Evolutionary conservation across 768 basidiomycete species (phyloP).

Genomic region (Pisolithus marmoratus): DNA sequence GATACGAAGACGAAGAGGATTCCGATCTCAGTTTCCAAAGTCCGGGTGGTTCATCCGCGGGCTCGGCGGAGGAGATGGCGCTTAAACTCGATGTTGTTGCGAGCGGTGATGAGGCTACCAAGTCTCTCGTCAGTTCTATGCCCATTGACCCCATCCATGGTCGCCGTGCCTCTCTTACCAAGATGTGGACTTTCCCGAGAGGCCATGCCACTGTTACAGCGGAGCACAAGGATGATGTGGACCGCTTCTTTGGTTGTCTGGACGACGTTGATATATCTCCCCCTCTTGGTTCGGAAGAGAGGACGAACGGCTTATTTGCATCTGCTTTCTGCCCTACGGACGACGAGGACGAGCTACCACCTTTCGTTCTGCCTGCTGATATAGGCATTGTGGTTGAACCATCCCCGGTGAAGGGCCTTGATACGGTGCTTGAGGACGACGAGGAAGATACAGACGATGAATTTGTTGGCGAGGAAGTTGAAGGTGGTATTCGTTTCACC

Average conservation of each 20-base stretch:
- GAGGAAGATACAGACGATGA: slow-evolving; percentile 35
- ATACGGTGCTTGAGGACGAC: slow-evolving; percentile 39
- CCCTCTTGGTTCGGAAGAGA: slow-evolving; percentile 40
- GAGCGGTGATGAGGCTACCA: slow-evolving; percentile 12
- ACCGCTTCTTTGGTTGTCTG: slow-evolving; percentile 72
- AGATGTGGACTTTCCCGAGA: slow-evolving; percentile 64
- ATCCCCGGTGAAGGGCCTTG: slow-evolving; percentile 24
- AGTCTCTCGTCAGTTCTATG: slow-evolving; percentile 1
- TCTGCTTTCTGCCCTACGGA: slow-evolving; percentile 42
- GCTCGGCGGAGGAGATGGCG: slow-evolving; percentile 45
- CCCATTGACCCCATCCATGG: slow-evolving; percentile 23
- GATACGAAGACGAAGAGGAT: slow-evolving; percentile 70
- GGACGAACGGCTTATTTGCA: slow-evolving; percentile 56
- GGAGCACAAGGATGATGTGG: slow-evolving; percentile 44
- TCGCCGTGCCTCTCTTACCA: slow-evolving; percentile 45
- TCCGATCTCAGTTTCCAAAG: slow-evolving; percentile 43
- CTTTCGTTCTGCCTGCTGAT: slow-evolving; percentile 43
- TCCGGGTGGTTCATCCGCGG: slow-evolving; percentile 46
- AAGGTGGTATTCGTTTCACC: slow-evolving; percentile 67
- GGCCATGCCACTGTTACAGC: slow-evolving; percentile 18
- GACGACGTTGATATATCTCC: slow-evolving; percentile 51
- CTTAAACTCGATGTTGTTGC: slow-evolving; percentile 1
- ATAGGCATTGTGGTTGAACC: slow-evolving; percentile 38
- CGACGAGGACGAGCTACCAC: slow-evolving; percentile 44
- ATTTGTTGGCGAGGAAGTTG: slow-evolving; percentile 52